phyloP scores from a whole-genome alignment of 139 green algal genomes.

The Monoraphidium neglectum region DNA sequence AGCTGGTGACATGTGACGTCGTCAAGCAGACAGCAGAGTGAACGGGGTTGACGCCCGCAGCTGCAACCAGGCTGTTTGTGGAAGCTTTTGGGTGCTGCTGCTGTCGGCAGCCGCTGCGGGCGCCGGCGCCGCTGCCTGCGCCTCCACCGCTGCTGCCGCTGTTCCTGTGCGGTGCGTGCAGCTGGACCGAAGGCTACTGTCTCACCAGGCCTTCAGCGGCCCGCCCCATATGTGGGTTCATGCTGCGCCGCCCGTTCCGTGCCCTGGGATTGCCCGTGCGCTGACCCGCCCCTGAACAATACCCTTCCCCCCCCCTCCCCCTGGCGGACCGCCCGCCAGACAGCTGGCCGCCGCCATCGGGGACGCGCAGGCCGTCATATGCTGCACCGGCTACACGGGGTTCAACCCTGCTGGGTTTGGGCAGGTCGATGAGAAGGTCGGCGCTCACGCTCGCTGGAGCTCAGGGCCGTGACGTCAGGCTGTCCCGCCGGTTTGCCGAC shows the following conservation, averaged over 20 bases:
- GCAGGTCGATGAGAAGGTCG: constrained; percentile 34
- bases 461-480: not conserved
- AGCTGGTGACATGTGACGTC: constrained; percentile 54
- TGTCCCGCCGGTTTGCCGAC: not conserved
- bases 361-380: constrained; percentile 58
- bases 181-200: too few species aligned
- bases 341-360: constrained; percentile 42
- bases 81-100: not conserved
- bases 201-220: too few species aligned
- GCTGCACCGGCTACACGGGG: constrained; percentile 48
- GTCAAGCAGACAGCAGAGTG: constrained; percentile 41
- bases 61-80: not conserved
- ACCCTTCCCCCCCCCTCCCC: not conserved
- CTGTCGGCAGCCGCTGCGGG: too few species aligned
- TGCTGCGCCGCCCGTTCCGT: too few species aligned
- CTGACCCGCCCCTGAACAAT: too few species aligned
- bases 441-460: not conserved
- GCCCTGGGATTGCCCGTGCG: too few species aligned
- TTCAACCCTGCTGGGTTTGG: constrained; percentile 30
- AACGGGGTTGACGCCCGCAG: not conserved
- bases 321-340: constrained; percentile 15
- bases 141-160: too few species aligned
- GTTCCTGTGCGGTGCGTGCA: too few species aligned
- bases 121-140: too few species aligned
- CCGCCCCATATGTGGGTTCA: too few species aligned